Base-by-base conservation (phyloP, 805 yeast genomes). In the Yarrowia alimentaria region DNA sequence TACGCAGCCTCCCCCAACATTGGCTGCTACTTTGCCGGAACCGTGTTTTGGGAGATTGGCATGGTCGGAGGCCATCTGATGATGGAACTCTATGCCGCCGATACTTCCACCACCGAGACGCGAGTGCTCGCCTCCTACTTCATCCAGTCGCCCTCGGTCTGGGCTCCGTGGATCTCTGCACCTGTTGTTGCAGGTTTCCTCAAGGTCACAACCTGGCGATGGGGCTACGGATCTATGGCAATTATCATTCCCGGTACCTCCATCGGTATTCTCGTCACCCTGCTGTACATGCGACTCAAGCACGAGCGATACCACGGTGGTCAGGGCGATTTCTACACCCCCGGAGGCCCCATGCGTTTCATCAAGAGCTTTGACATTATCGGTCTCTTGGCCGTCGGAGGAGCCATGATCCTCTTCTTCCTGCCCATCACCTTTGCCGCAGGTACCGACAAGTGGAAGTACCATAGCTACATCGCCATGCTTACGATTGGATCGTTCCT, bases 141-240 rank as follows among this genome's bases (percentile, higher is more conserved):
- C 12, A 40, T 40, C 14, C 47, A 40, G 11, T 40, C 47, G 9
- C 47, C 47, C 14, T 40, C 47, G 1, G 10, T 40, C 5, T 40
- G 47, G 47, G 47, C 47, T 13, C 47, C 47, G 11, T 40, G 47
- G 47, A 40, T 40, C 25, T 26, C 47, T 9, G 47, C 47, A 5
- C 47, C 47, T 6, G 47, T 40, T 3, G 47, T 40, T 3, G 47
- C 47, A 6, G 47, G 47, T 1, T 40, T 40, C 33, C 33, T 75
- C 29, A 69, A 67, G 51, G 63, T 65, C 37, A 68, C 73, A 33
- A 70, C 70, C 30, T 75, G 79, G 79, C 64, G 76, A 64, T 74
- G 78, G 78, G 78, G 74, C 29, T 73, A 67, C 56, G 77, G 76
- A 53, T 68, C 71, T 61, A 74, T 73, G 59, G 68, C 73, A 19